A percentile compares a stretch with the other conserved stretches of the same genome.
These are phyloP conservation scores for Castanea mollissima DNA, from an alignment of 306 rosid genomes.

Conservation along the genomic window DNA sequence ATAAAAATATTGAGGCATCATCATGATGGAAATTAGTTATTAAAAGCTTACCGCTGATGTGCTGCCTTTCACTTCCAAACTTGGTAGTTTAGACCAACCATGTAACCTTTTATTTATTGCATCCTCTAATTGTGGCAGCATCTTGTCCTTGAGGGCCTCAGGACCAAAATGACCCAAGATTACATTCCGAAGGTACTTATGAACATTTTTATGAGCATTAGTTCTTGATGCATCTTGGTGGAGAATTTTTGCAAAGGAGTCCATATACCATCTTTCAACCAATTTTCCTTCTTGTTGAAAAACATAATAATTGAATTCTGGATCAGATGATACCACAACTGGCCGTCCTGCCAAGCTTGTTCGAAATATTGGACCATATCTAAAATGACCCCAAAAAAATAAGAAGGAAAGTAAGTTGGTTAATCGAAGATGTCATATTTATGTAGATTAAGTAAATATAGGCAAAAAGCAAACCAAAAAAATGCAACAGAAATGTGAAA, in stretches of 20 bases:
- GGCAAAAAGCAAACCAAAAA: no score
- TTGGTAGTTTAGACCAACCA: background rate
- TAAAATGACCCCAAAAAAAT: background rate
- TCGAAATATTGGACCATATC: background rate
- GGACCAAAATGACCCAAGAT: background rate
- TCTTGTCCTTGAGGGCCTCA: background rate
- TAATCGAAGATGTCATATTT: no score
- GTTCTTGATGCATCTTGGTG: background rate
- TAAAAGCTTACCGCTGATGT: background rate
- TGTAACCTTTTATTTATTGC: background rate
- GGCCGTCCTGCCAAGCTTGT: background rate
- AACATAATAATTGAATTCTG: background rate
- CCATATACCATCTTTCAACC: conserved; percentile 1
- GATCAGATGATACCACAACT: conserved; percentile 1
- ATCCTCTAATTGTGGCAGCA: background rate
- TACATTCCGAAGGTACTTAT: background rate
- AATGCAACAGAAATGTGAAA: no score
- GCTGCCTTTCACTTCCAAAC: background rate
- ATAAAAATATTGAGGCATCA: no score
- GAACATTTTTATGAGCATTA: background rate
- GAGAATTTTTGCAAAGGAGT: background rate
- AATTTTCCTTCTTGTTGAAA: conserved; percentile 10
- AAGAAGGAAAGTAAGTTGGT: no score
- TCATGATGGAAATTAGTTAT: no score
- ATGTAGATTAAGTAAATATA: no score